Conservation (phyloP, 352 stramenopile species). For the Globisporangium carolinianum region DNA sequence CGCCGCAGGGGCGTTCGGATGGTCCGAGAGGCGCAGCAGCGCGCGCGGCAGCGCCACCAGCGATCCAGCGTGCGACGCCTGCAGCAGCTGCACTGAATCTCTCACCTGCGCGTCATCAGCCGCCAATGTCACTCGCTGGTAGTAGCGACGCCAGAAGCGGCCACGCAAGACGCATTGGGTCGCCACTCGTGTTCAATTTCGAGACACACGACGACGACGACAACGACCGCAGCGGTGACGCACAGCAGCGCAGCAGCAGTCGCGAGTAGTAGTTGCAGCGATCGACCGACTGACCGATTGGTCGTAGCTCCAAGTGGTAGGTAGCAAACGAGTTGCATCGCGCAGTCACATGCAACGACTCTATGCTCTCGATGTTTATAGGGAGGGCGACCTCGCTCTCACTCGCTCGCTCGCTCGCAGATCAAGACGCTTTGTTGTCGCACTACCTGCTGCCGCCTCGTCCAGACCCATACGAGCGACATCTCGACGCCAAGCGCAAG, state of each 20-base stretch:
- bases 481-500: too few relatives aligned
- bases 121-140: background rate
- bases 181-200: slow-evolving; percentile 37
- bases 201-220: slow-evolving; percentile 29
- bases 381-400: background rate
- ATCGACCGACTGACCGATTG: slow-evolving; percentile 4
- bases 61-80: background rate
- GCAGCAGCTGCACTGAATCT: background rate
- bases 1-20: background rate
- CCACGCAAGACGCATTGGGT: too few relatives aligned
- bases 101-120: background rate
- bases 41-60: background rate
- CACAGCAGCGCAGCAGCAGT: too few relatives aligned
- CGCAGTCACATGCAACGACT: background rate
- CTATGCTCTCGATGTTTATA: background rate
- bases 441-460: too few relatives aligned
- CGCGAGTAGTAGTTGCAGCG: too few relatives aligned
- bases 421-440: too few relatives aligned
- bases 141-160: background rate
- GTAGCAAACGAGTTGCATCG: too few relatives aligned
- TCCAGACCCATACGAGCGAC: too few relatives aligned
- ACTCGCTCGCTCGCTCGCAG: background rate
- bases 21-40: too few relatives aligned
- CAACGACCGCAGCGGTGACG: background rate
- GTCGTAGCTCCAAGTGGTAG: too few relatives aligned